Evolutionary conservation across 768 basidiomycete genomes (phyloP).

Genomic region (Epithele typhae): DNA sequence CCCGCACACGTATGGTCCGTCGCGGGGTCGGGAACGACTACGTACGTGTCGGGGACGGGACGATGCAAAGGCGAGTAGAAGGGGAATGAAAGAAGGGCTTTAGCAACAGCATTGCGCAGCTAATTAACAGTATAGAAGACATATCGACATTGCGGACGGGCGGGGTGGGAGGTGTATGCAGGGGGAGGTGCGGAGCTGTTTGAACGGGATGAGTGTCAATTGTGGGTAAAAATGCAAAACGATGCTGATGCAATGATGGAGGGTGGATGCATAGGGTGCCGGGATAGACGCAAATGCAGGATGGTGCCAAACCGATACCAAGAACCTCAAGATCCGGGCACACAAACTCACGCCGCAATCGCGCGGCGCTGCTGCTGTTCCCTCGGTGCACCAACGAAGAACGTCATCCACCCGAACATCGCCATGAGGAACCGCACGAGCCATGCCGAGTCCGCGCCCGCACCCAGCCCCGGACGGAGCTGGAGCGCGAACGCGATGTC

Average conservation of each 20-base stretch:
- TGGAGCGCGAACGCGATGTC: conserved; percentile 79
- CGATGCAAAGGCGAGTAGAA: not conserved
- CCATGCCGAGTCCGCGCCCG: conserved; percentile 73
- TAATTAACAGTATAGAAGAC: no score
- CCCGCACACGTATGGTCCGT: not conserved
- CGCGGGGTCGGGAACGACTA: not conserved
- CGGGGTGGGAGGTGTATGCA: not conserved
- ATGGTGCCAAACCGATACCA: not conserved
- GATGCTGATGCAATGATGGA: not conserved
- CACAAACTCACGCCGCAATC: not conserved
- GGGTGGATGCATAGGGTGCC: not conserved
- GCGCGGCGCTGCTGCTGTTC: conserved; percentile 3
- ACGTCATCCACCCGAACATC: conserved; percentile 73
- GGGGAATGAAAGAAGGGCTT: not conserved
- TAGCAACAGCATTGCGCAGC: no score
- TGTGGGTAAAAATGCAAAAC: not conserved
- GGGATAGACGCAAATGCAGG: not conserved
- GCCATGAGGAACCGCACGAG: conserved; percentile 77
- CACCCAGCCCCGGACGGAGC: conserved; percentile 64
- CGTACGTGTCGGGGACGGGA: not conserved
- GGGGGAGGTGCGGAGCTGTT: not conserved
- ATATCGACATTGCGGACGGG: not conserved
- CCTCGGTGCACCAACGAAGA: conserved; percentile 33
- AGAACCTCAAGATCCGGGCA: no score
- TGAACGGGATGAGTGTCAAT: not conserved